These are phyloP conservation scores for Plasmodium relictum DNA, from an alignment of 169 alveolate genomes.

Conservation along the genomic window DNA sequence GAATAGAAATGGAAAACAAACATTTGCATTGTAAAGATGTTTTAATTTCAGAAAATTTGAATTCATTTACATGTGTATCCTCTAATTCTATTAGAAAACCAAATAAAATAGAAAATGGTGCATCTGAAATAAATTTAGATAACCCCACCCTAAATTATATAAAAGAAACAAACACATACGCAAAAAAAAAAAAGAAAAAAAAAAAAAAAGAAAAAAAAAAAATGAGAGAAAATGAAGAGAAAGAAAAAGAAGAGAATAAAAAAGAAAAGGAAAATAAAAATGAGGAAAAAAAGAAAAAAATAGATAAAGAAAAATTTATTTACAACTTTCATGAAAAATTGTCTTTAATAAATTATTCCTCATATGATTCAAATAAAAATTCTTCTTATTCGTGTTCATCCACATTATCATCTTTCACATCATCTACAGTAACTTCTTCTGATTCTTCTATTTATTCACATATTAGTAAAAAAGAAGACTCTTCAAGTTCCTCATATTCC, in stretches of 20 bases:
- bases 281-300: neutral
- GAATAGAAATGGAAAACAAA: too few species aligned
- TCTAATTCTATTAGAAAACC: too few species aligned
- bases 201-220: too few species aligned
- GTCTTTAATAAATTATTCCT: slow-evolving; percentile 6
- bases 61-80: too few species aligned
- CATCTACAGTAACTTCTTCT: neutral
- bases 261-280: neutral
- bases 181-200: too few species aligned
- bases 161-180: neutral
- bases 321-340: slow-evolving; percentile 23
- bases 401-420: neutral
- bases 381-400: neutral
- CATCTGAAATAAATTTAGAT: too few species aligned
- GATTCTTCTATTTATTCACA: neutral
- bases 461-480: neutral
- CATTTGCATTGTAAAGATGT: too few species aligned
- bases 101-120: too few species aligned
- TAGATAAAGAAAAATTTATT: slow-evolving; percentile 13
- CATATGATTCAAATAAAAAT: neutral
- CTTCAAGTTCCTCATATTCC: neutral
- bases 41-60: too few species aligned
- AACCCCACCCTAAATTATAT: too few species aligned
- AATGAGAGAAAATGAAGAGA: neutral
- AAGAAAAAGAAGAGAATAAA: neutral